phyloP scores from a whole-genome alignment of 2,329 filamentous ascomycete genomes.

The Geosmithia putterillii region DNA sequence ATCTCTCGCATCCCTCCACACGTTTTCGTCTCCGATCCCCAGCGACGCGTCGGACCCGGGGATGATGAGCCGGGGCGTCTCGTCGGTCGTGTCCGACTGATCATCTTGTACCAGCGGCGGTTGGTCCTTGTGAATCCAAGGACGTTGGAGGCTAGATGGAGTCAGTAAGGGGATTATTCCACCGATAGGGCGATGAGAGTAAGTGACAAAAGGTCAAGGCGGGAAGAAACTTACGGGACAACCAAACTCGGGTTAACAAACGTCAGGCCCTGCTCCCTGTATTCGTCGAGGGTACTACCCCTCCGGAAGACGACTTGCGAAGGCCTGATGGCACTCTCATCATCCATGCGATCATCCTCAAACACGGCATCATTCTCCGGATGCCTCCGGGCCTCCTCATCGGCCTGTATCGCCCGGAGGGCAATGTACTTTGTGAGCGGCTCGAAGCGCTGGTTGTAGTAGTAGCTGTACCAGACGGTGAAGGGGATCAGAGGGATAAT shows the following conservation, averaged over 20 bases:
- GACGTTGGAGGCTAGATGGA: slow-evolving; percentile 44
- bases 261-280: slow-evolving; percentile 52
- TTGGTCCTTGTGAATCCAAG: slow-evolving; percentile 54
- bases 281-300: slow-evolving; percentile 59
- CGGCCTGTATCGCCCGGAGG: slow-evolving; percentile 64
- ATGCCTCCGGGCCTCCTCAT: too few relatives aligned
- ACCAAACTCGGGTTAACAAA: slow-evolving; percentile 71
- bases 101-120: slow-evolving; percentile 23
- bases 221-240: slow-evolving; percentile 39
- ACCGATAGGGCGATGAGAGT: background rate
- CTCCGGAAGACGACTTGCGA: slow-evolving; percentile 31
- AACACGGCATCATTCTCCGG: slow-evolving; percentile 16
- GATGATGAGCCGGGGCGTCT: slow-evolving; percentile 14
- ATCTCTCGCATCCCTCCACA: slow-evolving; percentile 17
- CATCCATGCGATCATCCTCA: slow-evolving; percentile 22
- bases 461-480: slow-evolving; percentile 83
- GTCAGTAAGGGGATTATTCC: slow-evolving; percentile 3
- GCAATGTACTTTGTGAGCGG: slow-evolving; percentile 90
- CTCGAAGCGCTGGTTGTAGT: slow-evolving; percentile 69
- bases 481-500: slow-evolving; percentile 65
- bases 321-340: slow-evolving; percentile 19
- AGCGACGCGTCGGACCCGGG: slow-evolving; percentile 20
- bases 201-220: background rate
- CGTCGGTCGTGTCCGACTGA: slow-evolving; percentile 11
- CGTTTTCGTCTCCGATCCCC: slow-evolving; percentile 25